Conservation (phyloP, 768 basidiomycete genomes). For the Kwoniella europaea region DNA sequence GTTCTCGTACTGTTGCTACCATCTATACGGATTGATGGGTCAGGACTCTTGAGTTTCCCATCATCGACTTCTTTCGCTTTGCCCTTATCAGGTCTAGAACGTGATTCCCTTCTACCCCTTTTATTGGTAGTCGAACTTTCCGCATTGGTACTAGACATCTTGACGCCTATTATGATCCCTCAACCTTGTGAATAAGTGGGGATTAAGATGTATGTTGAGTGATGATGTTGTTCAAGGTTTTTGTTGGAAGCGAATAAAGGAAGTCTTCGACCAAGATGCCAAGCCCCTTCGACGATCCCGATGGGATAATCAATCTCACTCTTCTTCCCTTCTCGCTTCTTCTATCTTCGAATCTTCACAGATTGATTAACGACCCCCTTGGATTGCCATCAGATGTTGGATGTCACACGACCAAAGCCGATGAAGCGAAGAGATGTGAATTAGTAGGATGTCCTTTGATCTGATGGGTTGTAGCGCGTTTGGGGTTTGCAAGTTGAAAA, state of each 20-base stretch:
- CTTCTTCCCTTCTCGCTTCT: background rate
- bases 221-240: background rate
- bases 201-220: background rate
- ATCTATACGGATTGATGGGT: background rate
- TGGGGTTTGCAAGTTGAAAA: background rate
- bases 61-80: constrained; percentile 6
- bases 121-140: constrained; percentile 21
- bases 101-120: constrained; percentile 11
- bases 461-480: background rate
- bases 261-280: background rate
- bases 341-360: background rate
- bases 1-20: background rate
- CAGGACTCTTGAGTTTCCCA: constrained; percentile 1
- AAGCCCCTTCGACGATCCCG: background rate
- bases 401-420: background rate
- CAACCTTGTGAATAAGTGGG: too few species aligned
- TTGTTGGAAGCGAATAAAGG: background rate
- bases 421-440: background rate
- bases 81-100: constrained; percentile 1
- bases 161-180: background rate
- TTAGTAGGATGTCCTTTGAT: background rate
- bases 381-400: too few species aligned
- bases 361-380: too few species aligned
- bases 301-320: too few species aligned
- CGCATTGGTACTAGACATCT: constrained; percentile 11